Base-by-base conservation (phyloP, 2,329 filamentous ascomycete genomes). In the Ophiocordyceps sinensis region DNA sequence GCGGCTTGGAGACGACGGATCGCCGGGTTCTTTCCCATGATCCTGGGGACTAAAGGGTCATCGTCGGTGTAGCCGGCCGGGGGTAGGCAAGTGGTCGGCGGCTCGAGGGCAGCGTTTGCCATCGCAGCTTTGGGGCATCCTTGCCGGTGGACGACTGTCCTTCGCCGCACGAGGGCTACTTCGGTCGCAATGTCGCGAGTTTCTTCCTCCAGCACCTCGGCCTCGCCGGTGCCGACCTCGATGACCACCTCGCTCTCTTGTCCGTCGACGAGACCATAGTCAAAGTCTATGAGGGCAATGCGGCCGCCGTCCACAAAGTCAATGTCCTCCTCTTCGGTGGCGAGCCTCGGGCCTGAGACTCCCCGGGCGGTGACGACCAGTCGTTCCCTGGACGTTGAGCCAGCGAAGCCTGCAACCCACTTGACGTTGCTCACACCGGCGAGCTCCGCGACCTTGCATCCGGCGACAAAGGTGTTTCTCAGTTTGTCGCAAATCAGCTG, bases 271-370 rank as follows among this genome's bases (percentile, higher is more conserved):
- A 69, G 50, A 1, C 69, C 64, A 49, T 82, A 82, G 47, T 80
- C 73, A 56, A 89, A 89, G 56, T 89, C 84, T 36, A 88, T 64
- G 9, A 89, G 63, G 10, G 75, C 72, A 36, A 91, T 65, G 45
- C 84, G 73, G 13, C 84, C 84, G 7, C 84, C 83, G 51, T 89
- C 85, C n/a, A 85, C 72, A 47, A 85, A 84, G 51, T 83, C 75
- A 40, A 81, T 72, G 37, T 76, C 77, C 48, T 86, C 82, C 47
- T 85, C 79, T 42, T 85, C 80, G 3, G 75, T 70, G 35, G 74
- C 62, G 8, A 67, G 63, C 43, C 74, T 69, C 1, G 70, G 65
- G 1, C 71, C 70, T 23, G 75, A 68, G 15, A 85, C 75, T 28
- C 83, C 84, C 21, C 79, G 77, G 6, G 84, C 83, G 34, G 82